Evolutionary conservation across 1,284 basidiomycete species (phyloP), one percentile per base, ranked within the genome.

Genomic region (Cryptococcus maquisensis): DNA sequence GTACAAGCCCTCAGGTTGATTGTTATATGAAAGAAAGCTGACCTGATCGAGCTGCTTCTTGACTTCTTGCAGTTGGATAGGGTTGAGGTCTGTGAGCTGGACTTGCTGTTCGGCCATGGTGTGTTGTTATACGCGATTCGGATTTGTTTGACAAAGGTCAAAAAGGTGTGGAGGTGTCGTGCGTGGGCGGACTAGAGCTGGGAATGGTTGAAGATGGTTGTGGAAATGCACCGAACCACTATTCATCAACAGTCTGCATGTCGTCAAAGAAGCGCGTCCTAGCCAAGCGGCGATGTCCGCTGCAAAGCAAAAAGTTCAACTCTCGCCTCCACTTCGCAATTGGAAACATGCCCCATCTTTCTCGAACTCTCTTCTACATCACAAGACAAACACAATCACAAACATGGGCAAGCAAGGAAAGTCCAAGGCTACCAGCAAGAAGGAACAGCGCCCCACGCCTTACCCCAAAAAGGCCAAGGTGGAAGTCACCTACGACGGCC

Each of bases 1-100:
- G 12, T 18, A 16, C 10, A 10, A 2, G 8, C 15, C 12, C 4
- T n/a, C 10, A 39, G 38, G 41, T 4, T 20, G 12, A 2, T 3
- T 41, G 37, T 16, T 1, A 46, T 54, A 21, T 3, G 18, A 23
- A 18, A 42, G 20, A 20, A 23, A 12, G 62, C 78, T 52, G 53
- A 90, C 92, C 76, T 93, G 88, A 69, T 96, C 92, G 2, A 96
- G 81, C 73, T 95, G 92, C 61, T 86, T 84, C 64, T 87, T 84
- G 28, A 95, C 90, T 62, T 94, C 88, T 21, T 85, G 81, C 2
- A 96, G 82, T 74, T 95, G 91, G 3, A 84, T 75, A 16, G 92
- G 76, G 66, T 90, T 87, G 49, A 94, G 81, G 73, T 93, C 90
- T 5, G 83, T 79, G 26, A 93, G 79, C 63, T 83, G 86, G 65